Base-by-base conservation (phyloP, 305 asterid species). In the Vinca major region DNA sequence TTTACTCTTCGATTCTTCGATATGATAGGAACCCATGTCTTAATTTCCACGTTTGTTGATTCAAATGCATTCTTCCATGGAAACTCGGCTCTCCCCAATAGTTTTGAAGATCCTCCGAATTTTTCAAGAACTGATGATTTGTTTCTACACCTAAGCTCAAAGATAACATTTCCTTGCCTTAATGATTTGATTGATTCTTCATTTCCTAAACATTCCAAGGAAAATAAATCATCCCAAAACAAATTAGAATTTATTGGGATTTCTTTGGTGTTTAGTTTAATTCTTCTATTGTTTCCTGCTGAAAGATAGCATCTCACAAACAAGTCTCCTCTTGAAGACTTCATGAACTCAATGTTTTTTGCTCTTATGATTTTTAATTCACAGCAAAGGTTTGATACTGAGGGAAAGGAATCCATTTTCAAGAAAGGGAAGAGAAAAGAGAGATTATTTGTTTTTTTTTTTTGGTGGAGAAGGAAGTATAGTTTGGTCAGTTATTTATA, bases 221-320 rank as follows among this genome's bases (percentile, higher is more conserved):
- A 85, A 49, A 88, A 75, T 20, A 80, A 75, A 57, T 88, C 85
- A 40, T 86, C 60, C 91, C 91, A 90, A 33, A 33, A 58, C 5
- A 74, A 66, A 65, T 77, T 69, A 36, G 87, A 80, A 40, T 82
- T 63, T 60, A 90, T 76, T 69, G 89, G 55, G 78, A 88, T 82
- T 56, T 83, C 66, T 41, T 75, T 78, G 68, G 74, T 90, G 66
- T 83, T 86, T 68, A 87, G 48, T 21, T 76, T 74, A 57, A 80
- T 80, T 75, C 76, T 85, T 65, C 66, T 76, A 68, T 78, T 81
- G 73, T 76, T 77, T 71, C 85, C 82, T 52, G 83, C 72, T 3
- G 88, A 76, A 43, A 89, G 82, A 69, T 78, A 86, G 73, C 88
- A 85, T 75, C 94, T 85, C 0, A 89, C 81, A 68, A 89, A 89